Evolutionary conservation across 176 grass and related monocot genomes (phyloP).

Genomic region (Triticum turgidum): DNA sequence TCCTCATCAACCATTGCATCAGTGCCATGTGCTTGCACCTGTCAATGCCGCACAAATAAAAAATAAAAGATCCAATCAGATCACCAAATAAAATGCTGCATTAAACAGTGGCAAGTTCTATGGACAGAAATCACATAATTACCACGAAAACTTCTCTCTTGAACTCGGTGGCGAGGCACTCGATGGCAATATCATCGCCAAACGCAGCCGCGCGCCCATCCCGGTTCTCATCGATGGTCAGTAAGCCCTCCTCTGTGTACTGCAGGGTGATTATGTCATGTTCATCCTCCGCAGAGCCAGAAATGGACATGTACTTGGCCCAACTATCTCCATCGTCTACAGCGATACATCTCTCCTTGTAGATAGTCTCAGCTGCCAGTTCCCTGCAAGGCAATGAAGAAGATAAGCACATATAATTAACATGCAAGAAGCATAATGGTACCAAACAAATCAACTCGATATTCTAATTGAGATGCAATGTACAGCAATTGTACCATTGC

Average conservation of each 20-base stretch:
- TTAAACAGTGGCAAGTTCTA: not conserved
- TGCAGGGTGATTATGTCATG: slow-evolving; percentile 93
- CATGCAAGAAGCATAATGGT: too few species aligned
- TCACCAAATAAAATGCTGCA: not conserved
- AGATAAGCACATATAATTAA: not conserved
- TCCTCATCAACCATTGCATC: slow-evolving; percentile 99
- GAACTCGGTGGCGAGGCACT: slow-evolving; percentile 93
- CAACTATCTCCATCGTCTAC: slow-evolving; percentile 75
- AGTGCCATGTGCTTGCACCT: slow-evolving; percentile 98
- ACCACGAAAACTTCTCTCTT: slow-evolving; percentile 94
- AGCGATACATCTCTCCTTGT: slow-evolving; percentile 74
- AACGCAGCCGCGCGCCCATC: slow-evolving; percentile 85
- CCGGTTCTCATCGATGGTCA: slow-evolving; percentile 82
- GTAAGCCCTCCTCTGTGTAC: slow-evolving; percentile 91
- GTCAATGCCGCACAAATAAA: not conserved
- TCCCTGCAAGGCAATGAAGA: slow-evolving; percentile 47
- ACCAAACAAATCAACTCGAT: not conserved
- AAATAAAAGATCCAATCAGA: slow-evolving; percentile 15
- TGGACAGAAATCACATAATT: not conserved
- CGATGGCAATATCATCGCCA: slow-evolving; percentile 94
- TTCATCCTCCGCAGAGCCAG: slow-evolving; percentile 78
- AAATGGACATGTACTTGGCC: slow-evolving; percentile 96
- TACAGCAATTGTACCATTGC: slow-evolving; percentile 14
- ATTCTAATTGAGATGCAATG: slow-evolving; percentile 28
- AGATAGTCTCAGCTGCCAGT: slow-evolving; percentile 81